Evolutionary conservation across 2,329 filamentous ascomycete genomes (phyloP).

Genomic region (Dendrostoma leiphaemia): DNA sequence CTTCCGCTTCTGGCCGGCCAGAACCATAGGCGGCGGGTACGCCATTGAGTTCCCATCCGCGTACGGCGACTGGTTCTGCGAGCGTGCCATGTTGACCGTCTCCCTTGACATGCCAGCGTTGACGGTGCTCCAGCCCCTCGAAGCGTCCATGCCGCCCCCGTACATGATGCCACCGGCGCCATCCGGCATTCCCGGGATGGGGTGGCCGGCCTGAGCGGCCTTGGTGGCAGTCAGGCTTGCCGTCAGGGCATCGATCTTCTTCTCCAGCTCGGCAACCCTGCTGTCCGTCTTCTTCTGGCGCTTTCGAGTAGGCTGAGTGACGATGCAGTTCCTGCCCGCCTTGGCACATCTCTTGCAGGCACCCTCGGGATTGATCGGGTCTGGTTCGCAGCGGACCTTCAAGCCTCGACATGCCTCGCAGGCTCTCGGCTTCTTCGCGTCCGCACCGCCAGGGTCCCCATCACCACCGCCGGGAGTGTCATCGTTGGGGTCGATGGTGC

Average conservation of each 20-base stretch:
- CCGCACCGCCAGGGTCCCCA: constrained; percentile 29
- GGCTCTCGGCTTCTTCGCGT: constrained; percentile 66
- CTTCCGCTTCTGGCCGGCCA: constrained; percentile 41
- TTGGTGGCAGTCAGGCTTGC: constrained; percentile 67
- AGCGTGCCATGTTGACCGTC: constrained; percentile 1
- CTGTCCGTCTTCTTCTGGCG: constrained; percentile 90
- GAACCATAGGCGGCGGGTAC: constrained; percentile 24
- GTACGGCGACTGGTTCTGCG: constrained; percentile 16
- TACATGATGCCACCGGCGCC: constrained; percentile 12
- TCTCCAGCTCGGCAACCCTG: constrained; percentile 84
- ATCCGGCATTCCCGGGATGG: constrained; percentile 8
- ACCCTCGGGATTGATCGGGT: constrained; percentile 58
- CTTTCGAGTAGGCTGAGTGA: constrained; percentile 73
- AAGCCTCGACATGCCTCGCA: constrained; percentile 74
- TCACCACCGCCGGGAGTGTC: constrained; percentile 15
- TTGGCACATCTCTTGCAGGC: constrained; percentile 77
- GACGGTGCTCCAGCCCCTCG: constrained; percentile 11
- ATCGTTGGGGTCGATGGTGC: constrained; percentile 1
- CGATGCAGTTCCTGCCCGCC: constrained; percentile 72
- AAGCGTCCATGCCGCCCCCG: constrained; percentile 10
- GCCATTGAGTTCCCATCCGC: constrained; percentile 5
- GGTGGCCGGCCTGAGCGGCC: constrained; percentile 20
- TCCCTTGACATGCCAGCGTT: constrained; percentile 3
- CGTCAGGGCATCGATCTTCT: constrained; percentile 86
- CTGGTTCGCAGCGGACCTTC: constrained; percentile 83